Conservation (phyloP, 768 basidiomycete genomes). For the Kwoniella dendrophila region DNA sequence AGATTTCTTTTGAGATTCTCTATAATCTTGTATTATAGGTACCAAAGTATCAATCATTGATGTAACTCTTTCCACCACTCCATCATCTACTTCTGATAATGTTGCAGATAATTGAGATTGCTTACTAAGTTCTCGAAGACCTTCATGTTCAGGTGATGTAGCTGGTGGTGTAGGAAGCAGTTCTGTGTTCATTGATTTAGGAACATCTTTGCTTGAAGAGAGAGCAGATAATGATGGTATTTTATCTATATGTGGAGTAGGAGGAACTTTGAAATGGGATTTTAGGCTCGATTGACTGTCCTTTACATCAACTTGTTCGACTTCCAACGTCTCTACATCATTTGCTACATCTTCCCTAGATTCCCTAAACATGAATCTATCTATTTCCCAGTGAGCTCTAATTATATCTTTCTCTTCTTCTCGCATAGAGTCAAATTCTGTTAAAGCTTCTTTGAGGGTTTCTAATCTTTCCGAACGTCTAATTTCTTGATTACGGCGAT, state of each 20-base stretch:
- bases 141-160: conserved; percentile 2
- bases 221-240: neutral
- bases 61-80: conserved; percentile 6
- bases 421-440: conserved; percentile 18
- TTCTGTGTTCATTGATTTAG: neutral
- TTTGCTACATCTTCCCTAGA: conserved; percentile 2
- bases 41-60: conserved; percentile 18
- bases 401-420: conserved; percentile 29
- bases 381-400: conserved; percentile 21
- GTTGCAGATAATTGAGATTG: conserved; percentile 4
- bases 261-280: too few relatives aligned
- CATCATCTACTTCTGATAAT: conserved; percentile 13
- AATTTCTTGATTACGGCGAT: conserved; percentile 42
- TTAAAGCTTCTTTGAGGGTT: conserved; percentile 18
- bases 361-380: conserved; percentile 19
- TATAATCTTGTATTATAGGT: conserved; percentile 19
- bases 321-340: neutral
- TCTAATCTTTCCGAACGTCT: conserved; percentile 32
- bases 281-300: neutral
- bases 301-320: neutral
- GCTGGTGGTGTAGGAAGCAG: conserved; percentile 3
- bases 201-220: neutral
- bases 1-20: conserved; percentile 1
- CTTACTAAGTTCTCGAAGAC: conserved; percentile 9
- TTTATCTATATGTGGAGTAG: neutral